Base-by-base conservation (phyloP, 2,329 filamentous ascomycete genomes). In the Fusarium chuoi region DNA sequence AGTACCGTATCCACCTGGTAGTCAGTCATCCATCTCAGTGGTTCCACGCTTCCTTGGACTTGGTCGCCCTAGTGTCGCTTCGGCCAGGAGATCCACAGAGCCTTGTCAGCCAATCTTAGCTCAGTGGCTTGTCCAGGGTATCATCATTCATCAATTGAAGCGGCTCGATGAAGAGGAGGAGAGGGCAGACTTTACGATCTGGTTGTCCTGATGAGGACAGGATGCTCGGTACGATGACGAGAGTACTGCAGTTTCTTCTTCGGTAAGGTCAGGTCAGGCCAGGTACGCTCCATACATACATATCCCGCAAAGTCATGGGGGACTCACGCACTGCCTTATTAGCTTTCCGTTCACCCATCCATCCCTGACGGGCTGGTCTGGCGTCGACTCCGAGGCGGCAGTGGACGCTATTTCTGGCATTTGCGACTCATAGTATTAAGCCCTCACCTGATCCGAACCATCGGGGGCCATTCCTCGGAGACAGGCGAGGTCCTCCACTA, bases 331-430 rank as follows among this genome's bases (percentile, higher is more conserved):
- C 56, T 58, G 44, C 71, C 65, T 57, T 54, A 20, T 62, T 67
- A 58, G 55, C 56, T 54, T 55, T 42, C 65, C 39, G 14, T 44
- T 30, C 14, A 42, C 52, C 51, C 64, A 75, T 74, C 66, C 66
- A 75, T 74, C 68, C 66, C 52, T 70, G 46, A 11, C 35, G 38
- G 55, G 39, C 55, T 45, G 26, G 48, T 62, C 65, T 77, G 62
- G 76, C 66, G 61, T 74, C 52, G 58, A 70, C 65, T 65, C 67
- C 70, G 65, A 73, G 71, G 63, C 70, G 75, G 71, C 75, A 77
- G 74, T 79, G 73, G 72, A 68, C 71, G 64, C 76, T 77, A 78
- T 78, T 77, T 78, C 75, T 72, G 71, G 71, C 64, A 61, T 62
- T 63, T 66, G 70, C 60, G 66, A 61, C 55, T 76, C 76, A 71